Conservation (phyloP, 2,329 filamentous ascomycete genomes). For the Gaeumannomyces sp. region DNA sequence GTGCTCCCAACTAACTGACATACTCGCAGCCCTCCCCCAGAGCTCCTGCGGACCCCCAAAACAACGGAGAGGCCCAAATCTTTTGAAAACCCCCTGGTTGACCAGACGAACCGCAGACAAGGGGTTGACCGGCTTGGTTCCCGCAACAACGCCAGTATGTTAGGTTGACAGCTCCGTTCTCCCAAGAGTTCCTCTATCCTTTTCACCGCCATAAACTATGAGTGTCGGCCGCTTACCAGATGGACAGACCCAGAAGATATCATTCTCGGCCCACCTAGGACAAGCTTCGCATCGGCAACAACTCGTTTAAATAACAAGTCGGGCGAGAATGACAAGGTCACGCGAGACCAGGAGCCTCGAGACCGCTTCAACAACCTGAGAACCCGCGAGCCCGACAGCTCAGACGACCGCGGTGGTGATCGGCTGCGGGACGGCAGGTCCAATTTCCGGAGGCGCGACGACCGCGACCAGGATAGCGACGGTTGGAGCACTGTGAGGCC, state of each 20-base stretch:
- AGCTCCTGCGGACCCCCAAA: slow-evolving; percentile 37
- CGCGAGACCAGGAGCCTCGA: slow-evolving; percentile 43
- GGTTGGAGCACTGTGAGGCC: slow-evolving; percentile 71
- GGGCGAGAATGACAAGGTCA: slow-evolving; percentile 46
- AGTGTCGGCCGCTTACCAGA: not conserved
- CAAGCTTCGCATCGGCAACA: slow-evolving; percentile 73
- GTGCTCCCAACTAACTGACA: not conserved
- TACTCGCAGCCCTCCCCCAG: slow-evolving; percentile 34
- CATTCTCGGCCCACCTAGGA: slow-evolving; percentile 77
- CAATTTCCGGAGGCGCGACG: slow-evolving; percentile 46
- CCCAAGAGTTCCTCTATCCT: not conserved
- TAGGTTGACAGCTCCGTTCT: slow-evolving; percentile 30
- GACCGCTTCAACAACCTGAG: slow-evolving; percentile 58
- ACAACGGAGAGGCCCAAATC: slow-evolving; percentile 39
- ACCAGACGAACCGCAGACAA: slow-evolving; percentile 45
- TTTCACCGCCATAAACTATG: not conserved
- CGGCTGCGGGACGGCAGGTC: slow-evolving; percentile 42
- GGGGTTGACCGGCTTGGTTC: slow-evolving; percentile 47
- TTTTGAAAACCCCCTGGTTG: slow-evolving; percentile 38
- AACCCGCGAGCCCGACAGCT: slow-evolving; percentile 40
- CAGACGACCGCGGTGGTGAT: slow-evolving; percentile 36
- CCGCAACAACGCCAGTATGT: slow-evolving; percentile 52
- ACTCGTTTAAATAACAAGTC: slow-evolving; percentile 40
- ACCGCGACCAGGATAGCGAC: slow-evolving; percentile 56
- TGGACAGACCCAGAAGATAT: slow-evolving; percentile 66